phyloP scores from a whole-genome alignment of 805 yeast genomes.

The Naumovozyma baii region DNA sequence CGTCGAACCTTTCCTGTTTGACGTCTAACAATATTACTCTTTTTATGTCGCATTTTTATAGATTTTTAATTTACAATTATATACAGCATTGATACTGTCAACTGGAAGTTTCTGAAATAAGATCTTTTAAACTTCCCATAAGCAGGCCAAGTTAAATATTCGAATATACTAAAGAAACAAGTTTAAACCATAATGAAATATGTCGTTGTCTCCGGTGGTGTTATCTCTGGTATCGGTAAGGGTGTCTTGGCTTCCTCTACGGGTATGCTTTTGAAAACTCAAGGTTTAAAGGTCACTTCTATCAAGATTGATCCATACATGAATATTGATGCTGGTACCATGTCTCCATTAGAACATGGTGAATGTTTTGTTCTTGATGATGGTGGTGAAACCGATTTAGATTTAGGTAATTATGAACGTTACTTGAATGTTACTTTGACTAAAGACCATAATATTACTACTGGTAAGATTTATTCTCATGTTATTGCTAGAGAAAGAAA shows the following conservation, averaged over 20 bases:
- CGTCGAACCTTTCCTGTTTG: too few relatives aligned
- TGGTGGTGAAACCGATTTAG: constrained; percentile 98
- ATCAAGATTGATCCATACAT: constrained; percentile 98
- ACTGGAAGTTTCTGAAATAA: not conserved
- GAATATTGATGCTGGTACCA: constrained; percentile 99
- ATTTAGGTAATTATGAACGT: constrained; percentile 95
- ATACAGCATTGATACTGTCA: not conserved
- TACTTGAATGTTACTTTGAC: constrained; percentile 90
- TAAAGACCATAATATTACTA: constrained; percentile 90
- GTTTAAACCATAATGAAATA: constrained; percentile 57
- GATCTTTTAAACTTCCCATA: not conserved
- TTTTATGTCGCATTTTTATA: not conserved
- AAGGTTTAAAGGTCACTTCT: constrained; percentile 91
- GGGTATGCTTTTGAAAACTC: constrained; percentile 85
- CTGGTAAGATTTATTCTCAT: constrained; percentile 91
- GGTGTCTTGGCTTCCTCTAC: constrained; percentile 98
- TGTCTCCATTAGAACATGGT: constrained; percentile 99
- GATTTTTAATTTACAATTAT: too few relatives aligned
- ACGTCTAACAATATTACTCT: too few relatives aligned
- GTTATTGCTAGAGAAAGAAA: constrained; percentile 92
- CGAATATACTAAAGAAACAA: constrained; percentile 1
- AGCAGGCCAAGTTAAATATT: too few relatives aligned
- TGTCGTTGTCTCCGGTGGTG: constrained; percentile 99
- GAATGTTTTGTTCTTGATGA: constrained; percentile 96
- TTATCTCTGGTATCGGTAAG: constrained; percentile 97